phyloP scores from a whole-genome alignment of 495 filamentous ascomycete genomes.

The Aspergillus haitiensis region DNA sequence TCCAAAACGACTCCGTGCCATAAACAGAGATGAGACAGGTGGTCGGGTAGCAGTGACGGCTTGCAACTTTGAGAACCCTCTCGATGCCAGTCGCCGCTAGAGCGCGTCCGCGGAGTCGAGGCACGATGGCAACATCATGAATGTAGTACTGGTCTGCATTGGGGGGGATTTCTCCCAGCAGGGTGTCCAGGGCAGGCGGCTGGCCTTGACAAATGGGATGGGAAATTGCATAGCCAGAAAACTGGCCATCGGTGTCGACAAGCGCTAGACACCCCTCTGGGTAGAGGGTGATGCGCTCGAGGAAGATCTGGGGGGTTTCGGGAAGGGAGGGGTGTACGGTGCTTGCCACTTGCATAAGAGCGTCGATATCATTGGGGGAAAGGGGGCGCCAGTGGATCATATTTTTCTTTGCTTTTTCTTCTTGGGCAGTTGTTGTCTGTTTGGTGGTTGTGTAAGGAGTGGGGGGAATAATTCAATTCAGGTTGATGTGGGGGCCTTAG shows the following conservation, averaged over 20 bases:
- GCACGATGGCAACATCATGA: conserved; percentile 16
- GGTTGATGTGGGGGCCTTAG: too few relatives aligned
- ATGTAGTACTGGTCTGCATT: conserved; percentile 15
- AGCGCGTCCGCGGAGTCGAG: background rate
- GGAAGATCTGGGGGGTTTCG: conserved; percentile 12
- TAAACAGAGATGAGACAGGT: conserved; percentile 13
- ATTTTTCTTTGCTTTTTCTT: background rate
- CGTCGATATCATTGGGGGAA: conserved; percentile 5
- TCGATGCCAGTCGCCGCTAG: conserved; percentile 3
- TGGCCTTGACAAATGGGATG: conserved; percentile 7
- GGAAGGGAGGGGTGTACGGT: conserved; percentile 8
- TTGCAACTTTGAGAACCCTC: background rate
- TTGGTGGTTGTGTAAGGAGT: too few relatives aligned
- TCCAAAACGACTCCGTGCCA: conserved; percentile 12
- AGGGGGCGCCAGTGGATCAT: conserved; percentile 13
- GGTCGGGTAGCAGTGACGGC: background rate
- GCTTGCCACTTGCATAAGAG: conserved; percentile 6
- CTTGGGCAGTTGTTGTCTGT: too few relatives aligned
- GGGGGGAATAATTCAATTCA: too few relatives aligned
- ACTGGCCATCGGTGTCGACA: background rate
- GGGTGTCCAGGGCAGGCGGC: conserved; percentile 3
- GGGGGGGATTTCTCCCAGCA: conserved; percentile 4
- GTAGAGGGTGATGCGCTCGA: conserved; percentile 12
- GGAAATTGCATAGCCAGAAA: conserved; percentile 15
- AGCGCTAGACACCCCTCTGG: conserved; percentile 12